A percentile compares a stretch with the other conserved stretches of the same genome.
phyloP scores from a whole-genome alignment of 2,329 filamentous ascomycete species.

The Tolypocladium nubicola region DNA sequence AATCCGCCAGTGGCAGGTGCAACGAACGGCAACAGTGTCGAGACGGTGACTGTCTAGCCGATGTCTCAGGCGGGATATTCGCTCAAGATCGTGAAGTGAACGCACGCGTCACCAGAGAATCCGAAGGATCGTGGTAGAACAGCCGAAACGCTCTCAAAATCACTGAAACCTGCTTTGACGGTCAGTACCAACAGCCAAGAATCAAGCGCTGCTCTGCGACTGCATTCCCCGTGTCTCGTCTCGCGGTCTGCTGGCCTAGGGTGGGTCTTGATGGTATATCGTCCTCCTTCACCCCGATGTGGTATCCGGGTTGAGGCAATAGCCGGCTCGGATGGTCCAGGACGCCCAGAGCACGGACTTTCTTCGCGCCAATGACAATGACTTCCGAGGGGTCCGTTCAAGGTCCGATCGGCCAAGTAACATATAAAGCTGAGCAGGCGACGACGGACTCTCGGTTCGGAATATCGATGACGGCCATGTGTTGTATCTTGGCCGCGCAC shows the following conservation, averaged over 20 bases:
- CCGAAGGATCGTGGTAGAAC: constrained; percentile 28
- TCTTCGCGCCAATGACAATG: no score
- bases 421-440: no score
- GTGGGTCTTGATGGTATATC: neutral
- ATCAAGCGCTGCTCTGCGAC: neutral
- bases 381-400: neutral
- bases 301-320: neutral
- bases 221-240: neutral
- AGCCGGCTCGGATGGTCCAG: no score
- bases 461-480: no score
- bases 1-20: constrained; percentile 7
- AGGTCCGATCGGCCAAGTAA: no score
- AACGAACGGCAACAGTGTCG: constrained; percentile 6
- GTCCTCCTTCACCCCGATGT: neutral
- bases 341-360: neutral
- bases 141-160: constrained; percentile 29
- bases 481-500: no score
- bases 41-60: constrained; percentile 11
- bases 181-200: constrained; percentile 10
- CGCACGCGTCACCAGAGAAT: constrained; percentile 26
- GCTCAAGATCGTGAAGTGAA: constrained; percentile 15
- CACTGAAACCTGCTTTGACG: constrained; percentile 24
- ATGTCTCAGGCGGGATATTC: constrained; percentile 14
- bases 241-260: neutral
- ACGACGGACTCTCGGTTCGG: no score